phyloP scores from a whole-genome alignment of 306 rosid species.

The Sesbania bispinosa region DNA sequence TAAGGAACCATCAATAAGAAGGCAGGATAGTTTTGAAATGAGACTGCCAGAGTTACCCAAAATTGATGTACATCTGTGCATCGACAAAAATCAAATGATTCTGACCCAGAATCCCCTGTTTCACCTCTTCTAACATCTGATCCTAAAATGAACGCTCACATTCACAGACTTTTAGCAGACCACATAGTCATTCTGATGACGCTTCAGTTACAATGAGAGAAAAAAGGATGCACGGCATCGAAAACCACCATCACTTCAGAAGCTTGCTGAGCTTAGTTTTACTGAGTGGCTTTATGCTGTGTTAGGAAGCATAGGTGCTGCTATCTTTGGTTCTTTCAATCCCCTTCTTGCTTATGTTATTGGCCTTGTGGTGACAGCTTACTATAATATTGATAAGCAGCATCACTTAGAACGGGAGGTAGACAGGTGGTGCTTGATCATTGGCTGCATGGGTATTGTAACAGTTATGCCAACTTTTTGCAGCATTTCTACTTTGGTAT shows the following conservation, averaged over 20 bases:
- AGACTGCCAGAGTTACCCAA: conserved; percentile 86
- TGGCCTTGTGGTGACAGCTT: conserved; percentile 81
- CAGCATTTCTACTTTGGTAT: conserved; percentile 99
- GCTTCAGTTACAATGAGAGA: conserved; percentile 46
- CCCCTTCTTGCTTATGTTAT: conserved; percentile 96
- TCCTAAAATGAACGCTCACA: conserved; percentile 97
- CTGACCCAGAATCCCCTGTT: conserved; percentile 94
- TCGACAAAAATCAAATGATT: conserved; percentile 69
- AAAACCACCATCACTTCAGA: conserved; percentile 80
- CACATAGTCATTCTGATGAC: conserved; percentile 76
- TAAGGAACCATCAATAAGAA: conserved; percentile 79
- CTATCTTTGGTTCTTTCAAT: conserved; percentile 94
- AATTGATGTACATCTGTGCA: conserved; percentile 78
- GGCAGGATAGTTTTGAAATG: conserved; percentile 99
- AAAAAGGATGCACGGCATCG: conserved; percentile 43
- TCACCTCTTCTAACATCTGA: conserved; percentile 93
- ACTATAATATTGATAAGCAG: conserved; percentile 45
- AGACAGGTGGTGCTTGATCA: conserved; percentile 85
- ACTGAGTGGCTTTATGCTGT: conserved; percentile 98
- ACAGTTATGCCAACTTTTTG: conserved; percentile 95
- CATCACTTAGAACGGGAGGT: conserved; percentile 53
- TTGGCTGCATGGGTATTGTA: conserved; percentile 95
- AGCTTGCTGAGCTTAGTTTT: conserved; percentile 81
- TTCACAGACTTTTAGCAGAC: conserved; percentile 93
- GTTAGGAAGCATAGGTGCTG: conserved; percentile 95